Base-by-base conservation (phyloP, 768 basidiomycete genomes). In the Mycena leptocephala region DNA sequence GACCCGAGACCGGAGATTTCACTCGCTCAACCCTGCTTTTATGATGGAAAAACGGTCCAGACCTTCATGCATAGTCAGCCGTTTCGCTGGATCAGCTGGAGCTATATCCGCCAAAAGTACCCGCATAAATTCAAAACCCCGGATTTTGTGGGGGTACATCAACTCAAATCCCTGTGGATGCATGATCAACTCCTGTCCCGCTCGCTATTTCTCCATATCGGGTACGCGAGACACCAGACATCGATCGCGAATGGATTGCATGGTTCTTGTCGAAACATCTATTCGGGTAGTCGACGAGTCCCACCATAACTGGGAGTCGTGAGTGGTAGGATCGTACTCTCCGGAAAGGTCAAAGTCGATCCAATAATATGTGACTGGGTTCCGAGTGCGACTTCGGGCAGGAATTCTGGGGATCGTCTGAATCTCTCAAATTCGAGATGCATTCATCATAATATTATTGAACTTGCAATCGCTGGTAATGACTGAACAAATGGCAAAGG, bases 11-110 rank as follows among this genome's bases (percentile, higher is more conserved):
- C 69, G 59, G 18, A 70, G 59, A 28, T 48, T 62, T n/a, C 58
- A 51, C 28, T 9, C 3, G 14, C 58, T 70, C 13, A 70, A 9
- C 5, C 32, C 58, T 41, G 24, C 43, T 24, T 33, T 51, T 18
- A 41, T 10, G 10, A n/a, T 18, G 3, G 39, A 26, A 83, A 87
- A 85, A 1, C 82, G 81, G 1, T 58, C 10, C 0, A 87, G 81
- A 7, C 84, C 85, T 32, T 84, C 80, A 22, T 86, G 82, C 72
- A 87, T 87, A 0, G 76, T 84, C 0, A 87, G 87, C 22, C 87
- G 82, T 61, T 83, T 81, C 0, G 74, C 26, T 0, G 87, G 87
- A 51, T 88, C 85, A 2, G 80, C 69, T 10, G 85, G 83, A 1
- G 82, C 76, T 88, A 89, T 87, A 16, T 82, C 82, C 0, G 75